Evolutionary conservation across 306 rosid genomes (phyloP).

Genomic region (Datisca glomerata): DNA sequence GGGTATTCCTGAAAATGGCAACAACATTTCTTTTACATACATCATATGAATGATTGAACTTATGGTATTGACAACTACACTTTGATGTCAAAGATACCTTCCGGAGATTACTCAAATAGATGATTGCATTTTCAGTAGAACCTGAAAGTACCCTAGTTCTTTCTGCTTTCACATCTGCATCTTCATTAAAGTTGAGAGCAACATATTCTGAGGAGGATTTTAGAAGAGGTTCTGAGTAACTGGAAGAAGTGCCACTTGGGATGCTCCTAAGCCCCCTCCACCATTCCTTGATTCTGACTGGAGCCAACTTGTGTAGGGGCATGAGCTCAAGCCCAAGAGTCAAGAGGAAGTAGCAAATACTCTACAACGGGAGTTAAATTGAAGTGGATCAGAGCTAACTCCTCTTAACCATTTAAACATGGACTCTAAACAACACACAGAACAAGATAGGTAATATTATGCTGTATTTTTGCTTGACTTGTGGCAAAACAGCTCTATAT

Average conservation of each 20-base stretch:
- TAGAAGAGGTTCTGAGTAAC: conserved; percentile 58
- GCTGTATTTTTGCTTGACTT: too few relatives aligned
- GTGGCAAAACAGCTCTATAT: too few relatives aligned
- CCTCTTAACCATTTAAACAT: too few relatives aligned
- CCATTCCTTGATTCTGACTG: conserved; percentile 36
- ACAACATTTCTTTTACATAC: too few relatives aligned
- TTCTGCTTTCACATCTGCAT: conserved; percentile 76
- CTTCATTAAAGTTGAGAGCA: conserved; percentile 47
- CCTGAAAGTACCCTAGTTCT: conserved; percentile 88
- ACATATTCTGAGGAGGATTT: conserved; percentile 31
- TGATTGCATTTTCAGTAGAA: conserved; percentile 61
- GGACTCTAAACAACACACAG: too few relatives aligned
- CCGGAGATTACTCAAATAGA: conserved; percentile 70
- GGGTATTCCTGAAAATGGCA: conserved; percentile 61
- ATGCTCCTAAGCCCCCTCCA: conserved; percentile 29
- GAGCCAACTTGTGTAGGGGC: conserved; percentile 50
- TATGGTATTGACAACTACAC: background rate
- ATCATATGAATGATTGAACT: too few relatives aligned
- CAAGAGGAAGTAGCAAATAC: conserved; percentile 59
- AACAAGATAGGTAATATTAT: too few relatives aligned
- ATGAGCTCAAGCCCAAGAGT: conserved; percentile 63
- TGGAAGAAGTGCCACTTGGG: conserved; percentile 22
- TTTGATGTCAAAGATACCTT: conserved; percentile 40
- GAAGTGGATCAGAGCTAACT: too few relatives aligned
- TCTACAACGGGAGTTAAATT: too few relatives aligned